phyloP scores from a whole-genome alignment of 1,284 basidiomycete genomes.

The Chondrostereum purpureum region DNA sequence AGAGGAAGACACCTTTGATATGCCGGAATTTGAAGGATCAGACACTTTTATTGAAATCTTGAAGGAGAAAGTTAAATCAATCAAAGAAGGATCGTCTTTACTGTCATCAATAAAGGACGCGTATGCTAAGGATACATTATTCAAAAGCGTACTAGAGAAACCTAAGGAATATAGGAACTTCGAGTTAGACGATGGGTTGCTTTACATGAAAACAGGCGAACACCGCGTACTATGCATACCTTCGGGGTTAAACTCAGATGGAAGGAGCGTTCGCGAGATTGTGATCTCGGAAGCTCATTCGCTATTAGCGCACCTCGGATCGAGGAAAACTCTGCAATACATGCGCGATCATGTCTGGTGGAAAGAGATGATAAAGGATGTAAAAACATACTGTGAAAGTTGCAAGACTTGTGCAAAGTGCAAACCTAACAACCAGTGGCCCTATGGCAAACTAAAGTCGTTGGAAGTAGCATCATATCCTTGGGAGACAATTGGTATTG shows the following conservation, averaged over 20 bases:
- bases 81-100: too few relatives aligned
- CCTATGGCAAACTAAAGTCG: constrained; percentile 20
- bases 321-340: constrained; percentile 20
- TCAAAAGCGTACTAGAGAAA: constrained; percentile 9
- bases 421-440: constrained; percentile 20
- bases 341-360: constrained; percentile 23
- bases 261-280: constrained; percentile 17
- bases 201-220: constrained; percentile 12
- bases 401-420: constrained; percentile 20
- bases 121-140: constrained; percentile 10
- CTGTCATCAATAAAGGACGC: constrained; percentile 3
- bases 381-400: constrained; percentile 18
- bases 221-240: constrained; percentile 15
- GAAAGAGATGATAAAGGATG: constrained; percentile 19
- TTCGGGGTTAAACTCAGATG: constrained; percentile 8
- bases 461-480: constrained; percentile 18
- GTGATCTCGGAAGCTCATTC: constrained; percentile 24
- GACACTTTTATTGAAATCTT: not conserved
- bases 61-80: constrained; percentile 1
- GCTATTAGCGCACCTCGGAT: constrained; percentile 23
- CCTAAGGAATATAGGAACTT: constrained; percentile 15
- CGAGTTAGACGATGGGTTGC: constrained; percentile 12
- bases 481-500: constrained; percentile 27
- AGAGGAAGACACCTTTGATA: not conserved
- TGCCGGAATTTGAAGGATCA: not conserved